Base-by-base conservation (phyloP, 176 grass and related monocot species). In the Lolium rigidum region DNA sequence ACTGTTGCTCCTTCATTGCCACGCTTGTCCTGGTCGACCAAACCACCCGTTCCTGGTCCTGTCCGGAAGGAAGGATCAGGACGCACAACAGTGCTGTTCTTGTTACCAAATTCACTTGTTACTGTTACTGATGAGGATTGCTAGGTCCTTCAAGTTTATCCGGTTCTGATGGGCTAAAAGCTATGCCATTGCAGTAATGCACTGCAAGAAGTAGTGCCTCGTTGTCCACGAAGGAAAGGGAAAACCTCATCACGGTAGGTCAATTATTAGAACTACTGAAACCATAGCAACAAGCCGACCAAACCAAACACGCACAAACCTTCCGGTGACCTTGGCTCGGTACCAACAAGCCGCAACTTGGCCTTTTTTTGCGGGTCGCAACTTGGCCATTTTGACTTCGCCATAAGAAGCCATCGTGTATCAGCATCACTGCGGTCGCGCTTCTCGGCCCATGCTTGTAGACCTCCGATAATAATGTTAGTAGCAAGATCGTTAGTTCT, bases 11-110 rank as follows among this genome's bases (percentile, higher is more conserved):
- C 31, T 86, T 25, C 84, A 24, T 86, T 70, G 43, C 31, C 6
- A 10, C 14, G 75, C 49, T 82, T 82, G 72, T 90, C 88, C 54
- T 82, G 62, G 54, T 86, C 83, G 62, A 69, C 81, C n/a, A 52
- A 90, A 70, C 78, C 70, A 43, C 44, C 1, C 51, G 6, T 3
- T 48, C 6, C 44, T 5, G 75, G 26, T 13, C 14, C 44, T 31
- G 75, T 49, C 74, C 14, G 2, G 7, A 43, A 31, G 56, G 82
- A 84, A n/a, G n/a, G n/a, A n/a, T 74, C 31, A 80, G 58, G 57
- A 55, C 49, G 26, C 26, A 12, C 16, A n/a, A 9, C 37, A 70
- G 37, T 18, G 7, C 20, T 9, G 65, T 3, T 68, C 28, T 37
- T 38, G 65, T 68, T 68, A 18, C 31, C 31, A 39, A 18, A 68